Evolutionary conservation across 2,329 filamentous ascomycete genomes (phyloP), one percentile per base, ranked within the genome.

Genomic region (Phialophora expanda): DNA sequence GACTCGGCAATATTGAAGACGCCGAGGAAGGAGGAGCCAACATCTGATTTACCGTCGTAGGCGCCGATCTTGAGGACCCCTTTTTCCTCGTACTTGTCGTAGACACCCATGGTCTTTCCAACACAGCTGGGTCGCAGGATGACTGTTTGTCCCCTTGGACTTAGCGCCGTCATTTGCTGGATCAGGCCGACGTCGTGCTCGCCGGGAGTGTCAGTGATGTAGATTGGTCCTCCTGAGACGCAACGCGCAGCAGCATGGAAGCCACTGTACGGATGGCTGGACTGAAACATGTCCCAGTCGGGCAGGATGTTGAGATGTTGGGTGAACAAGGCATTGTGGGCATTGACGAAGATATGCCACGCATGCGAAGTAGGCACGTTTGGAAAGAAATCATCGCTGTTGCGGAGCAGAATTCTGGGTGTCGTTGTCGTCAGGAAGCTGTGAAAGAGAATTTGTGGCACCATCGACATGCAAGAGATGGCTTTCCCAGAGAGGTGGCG

Each of bases 291-390:
- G 73, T 90, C 88, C 88, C 88, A 90, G 76, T 97, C 93, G 0
- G 95, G 94, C 0, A 98, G 79, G 0, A 92, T 86, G 71, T 97
- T 97, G 34, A 98, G 82, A 74, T 95, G 89, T 69, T 92, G 88
- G 1, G 90, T 93, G 14, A 98, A 82, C 0, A 98, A 82, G 34
- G 87, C 84, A 75, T 96, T 97, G 78, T 97, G 91, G 0, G 94
- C 94, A 75, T 98, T 99, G 69, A 90, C 87, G 83, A 96, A 99
- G 41, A 98, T 85, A 76, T 99, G 95, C 94, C 95, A 99, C 0
- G 93, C 87, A 68, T 99, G 95, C 6, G 90, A 92, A 0, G 87
- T 85, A 0, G 89, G 86, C 3, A 93, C 85, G 53, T 93, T 87
- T 0, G 95, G 95, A 77, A 96, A 97, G 82, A 93, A 99, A 78